phyloP scores from a whole-genome alignment of 352 stramenopile genomes.

The Pythium vanterpoolii region DNA sequence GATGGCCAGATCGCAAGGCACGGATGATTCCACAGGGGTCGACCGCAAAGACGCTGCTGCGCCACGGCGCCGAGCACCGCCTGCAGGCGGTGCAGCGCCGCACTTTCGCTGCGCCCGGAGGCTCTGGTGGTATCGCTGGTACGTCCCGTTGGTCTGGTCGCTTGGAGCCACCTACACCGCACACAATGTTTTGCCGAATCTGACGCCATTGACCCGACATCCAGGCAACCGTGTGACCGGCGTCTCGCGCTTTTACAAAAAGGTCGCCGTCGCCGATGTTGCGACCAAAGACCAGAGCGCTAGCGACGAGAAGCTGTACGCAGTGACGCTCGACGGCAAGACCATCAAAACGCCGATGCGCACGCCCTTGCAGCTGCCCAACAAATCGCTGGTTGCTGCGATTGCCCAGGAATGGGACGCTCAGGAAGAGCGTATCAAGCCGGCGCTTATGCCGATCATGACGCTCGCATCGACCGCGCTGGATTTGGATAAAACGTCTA shows the following conservation, averaged over 20 bases:
- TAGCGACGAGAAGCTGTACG: conserved; percentile 29
- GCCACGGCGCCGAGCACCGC: neutral
- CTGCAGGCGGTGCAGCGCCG: conserved; percentile 17
- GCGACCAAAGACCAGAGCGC: conserved; percentile 7
- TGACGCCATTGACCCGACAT: neutral
- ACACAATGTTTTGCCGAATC: neutral
- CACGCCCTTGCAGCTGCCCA: conserved; percentile 60
- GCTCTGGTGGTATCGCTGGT: conserved; percentile 24
- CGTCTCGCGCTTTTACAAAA: conserved; percentile 78
- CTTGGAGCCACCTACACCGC: neutral
- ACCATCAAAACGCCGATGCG: conserved; percentile 74
- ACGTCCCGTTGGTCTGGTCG: neutral
- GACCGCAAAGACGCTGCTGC: conserved; percentile 8
- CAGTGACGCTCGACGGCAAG: conserved; percentile 81
- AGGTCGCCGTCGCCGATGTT: conserved; percentile 68
- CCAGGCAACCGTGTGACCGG: conserved; percentile 81
- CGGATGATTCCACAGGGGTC: conserved; percentile 15
- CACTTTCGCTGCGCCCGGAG: conserved; percentile 22
- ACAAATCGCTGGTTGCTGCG: conserved; percentile 57
- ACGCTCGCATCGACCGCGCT: conserved; percentile 78
- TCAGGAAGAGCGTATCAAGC: conserved; percentile 68
- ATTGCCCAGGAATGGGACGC: conserved; percentile 86
- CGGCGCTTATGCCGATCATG: conserved; percentile 87
- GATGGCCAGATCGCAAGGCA: conserved; percentile 6
- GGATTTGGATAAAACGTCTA: conserved; percentile 59